These are phyloP conservation scores for Heliamphora exappendiculata DNA, from an alignment of 148 eudicot genomes.

Conservation along the genomic window DNA sequence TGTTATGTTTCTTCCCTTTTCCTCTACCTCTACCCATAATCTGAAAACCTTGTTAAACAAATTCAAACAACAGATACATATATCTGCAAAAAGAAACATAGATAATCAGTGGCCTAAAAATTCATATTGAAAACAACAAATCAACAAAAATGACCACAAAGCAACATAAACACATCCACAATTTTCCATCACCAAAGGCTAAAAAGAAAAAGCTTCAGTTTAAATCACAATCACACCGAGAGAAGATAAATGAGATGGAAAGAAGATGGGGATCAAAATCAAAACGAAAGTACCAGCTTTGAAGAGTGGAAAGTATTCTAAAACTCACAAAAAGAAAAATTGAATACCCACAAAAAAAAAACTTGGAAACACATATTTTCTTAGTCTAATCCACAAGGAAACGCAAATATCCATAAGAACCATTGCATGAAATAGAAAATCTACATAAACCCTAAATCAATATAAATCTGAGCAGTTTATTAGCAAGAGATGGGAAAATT, in stretches of 20 bases:
- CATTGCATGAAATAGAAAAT: neutral
- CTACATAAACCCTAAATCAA: neutral
- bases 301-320: neutral
- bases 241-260: neutral
- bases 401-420: conserved; percentile 3
- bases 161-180: neutral
- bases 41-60: neutral
- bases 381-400: neutral
- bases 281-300: neutral
- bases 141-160: neutral
- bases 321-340: neutral
- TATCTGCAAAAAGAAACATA: conserved; percentile 26
- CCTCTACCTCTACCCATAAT: conserved; percentile 66
- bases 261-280: neutral
- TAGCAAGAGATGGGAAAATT: neutral
- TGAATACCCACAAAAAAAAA: neutral
- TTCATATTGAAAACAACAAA: neutral
- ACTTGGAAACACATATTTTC: neutral
- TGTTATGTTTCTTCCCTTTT: conserved; percentile 46
- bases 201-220: neutral
- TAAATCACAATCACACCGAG: neutral
- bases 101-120: neutral
- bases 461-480: neutral
- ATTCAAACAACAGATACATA: conserved; percentile 8
- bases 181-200: neutral